These are phyloP conservation scores for Russula abietina DNA, from an alignment of 768 basidiomycete genomes.

Conservation along the genomic window DNA sequence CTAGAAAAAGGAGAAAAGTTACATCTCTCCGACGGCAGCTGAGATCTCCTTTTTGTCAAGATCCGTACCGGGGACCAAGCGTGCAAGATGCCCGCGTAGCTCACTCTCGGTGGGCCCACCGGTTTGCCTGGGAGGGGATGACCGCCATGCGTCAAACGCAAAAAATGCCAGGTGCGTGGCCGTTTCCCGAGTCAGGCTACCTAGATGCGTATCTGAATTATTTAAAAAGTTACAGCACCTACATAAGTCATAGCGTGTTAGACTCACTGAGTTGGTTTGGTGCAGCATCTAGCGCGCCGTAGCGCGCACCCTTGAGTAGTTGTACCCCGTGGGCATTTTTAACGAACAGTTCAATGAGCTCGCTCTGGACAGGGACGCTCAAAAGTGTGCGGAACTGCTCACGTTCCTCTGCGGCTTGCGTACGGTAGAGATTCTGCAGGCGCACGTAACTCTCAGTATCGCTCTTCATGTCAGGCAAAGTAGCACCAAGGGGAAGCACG, in stretches of 20 bases:
- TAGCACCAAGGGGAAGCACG: constrained; percentile 75
- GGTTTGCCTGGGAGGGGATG: constrained; percentile 18
- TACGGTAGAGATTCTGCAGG: constrained; percentile 81
- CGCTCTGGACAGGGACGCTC: constrained; percentile 44
- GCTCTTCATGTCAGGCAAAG: constrained; percentile 95
- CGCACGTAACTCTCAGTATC: constrained; percentile 77
- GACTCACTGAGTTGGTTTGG: constrained; percentile 44
- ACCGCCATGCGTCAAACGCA: constrained; percentile 41
- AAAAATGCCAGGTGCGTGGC: constrained; percentile 71
- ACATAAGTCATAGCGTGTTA: not conserved
- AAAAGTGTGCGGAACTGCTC: constrained; percentile 38
- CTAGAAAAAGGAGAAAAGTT: constrained; percentile 13
- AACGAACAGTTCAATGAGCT: constrained; percentile 62
- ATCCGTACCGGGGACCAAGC: constrained; percentile 41
- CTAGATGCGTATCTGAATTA: constrained; percentile 38
- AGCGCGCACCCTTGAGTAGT: constrained; percentile 56
- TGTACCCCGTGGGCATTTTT: constrained; percentile 74
- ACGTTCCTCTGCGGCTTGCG: constrained; percentile 67
- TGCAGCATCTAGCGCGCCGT: constrained; percentile 52
- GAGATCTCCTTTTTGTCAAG: constrained; percentile 50
- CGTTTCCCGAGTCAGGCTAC: constrained; percentile 46
- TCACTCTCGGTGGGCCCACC: constrained; percentile 41
- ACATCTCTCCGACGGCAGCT: constrained; percentile 75
- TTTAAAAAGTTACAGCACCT: constrained; percentile 12
- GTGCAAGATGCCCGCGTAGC: constrained; percentile 46